A percentile compares a stretch with the other conserved stretches of the same genome.
phyloP scores from a whole-genome alignment of 1,284 basidiomycete genomes.

The Thelephora terrestris region DNA sequence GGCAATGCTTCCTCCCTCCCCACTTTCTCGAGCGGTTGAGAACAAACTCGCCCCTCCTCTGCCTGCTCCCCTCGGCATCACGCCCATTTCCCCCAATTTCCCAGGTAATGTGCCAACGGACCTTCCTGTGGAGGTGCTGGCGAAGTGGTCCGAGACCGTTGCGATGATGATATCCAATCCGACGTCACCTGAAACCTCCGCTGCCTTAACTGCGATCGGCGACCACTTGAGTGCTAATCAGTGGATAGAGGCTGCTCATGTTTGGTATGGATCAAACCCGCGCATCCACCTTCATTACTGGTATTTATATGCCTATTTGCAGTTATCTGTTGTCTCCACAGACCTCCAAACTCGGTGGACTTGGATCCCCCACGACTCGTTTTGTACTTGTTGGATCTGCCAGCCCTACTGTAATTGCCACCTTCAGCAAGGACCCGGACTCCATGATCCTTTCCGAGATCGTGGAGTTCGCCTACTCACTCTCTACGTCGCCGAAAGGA shows the following conservation, averaged over 20 bases:
- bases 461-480: slow-evolving; percentile 82
- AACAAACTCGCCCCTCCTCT: slow-evolving; percentile 30
- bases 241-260: slow-evolving; percentile 82
- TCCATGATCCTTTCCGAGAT: slow-evolving; percentile 86
- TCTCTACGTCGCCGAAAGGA: slow-evolving; percentile 67
- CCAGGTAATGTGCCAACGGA: slow-evolving; percentile 31
- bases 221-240: slow-evolving; percentile 69
- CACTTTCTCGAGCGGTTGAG: slow-evolving; percentile 28
- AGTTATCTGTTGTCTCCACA: slow-evolving; percentile 87
- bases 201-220: slow-evolving; percentile 81
- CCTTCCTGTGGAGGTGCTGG: slow-evolving; percentile 48
- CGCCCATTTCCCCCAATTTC: slow-evolving; percentile 62
- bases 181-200: slow-evolving; percentile 50
- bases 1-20: slow-evolving; percentile 58
- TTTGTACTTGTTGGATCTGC: slow-evolving; percentile 59
- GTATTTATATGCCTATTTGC: neutral
- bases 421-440: slow-evolving; percentile 66
- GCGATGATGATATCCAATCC: slow-evolving; percentile 80
- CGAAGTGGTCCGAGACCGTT: slow-evolving; percentile 80
- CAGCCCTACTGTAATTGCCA: slow-evolving; percentile 40
- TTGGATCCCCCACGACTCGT: slow-evolving; percentile 50
- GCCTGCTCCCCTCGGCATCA: slow-evolving; percentile 28
- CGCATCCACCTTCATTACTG: slow-evolving; percentile 8
- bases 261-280: slow-evolving; percentile 48
- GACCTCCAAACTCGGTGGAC: slow-evolving; percentile 66